Base-by-base conservation (phyloP, 306 rosid species). In the Cyclanthera cordifolia region DNA sequence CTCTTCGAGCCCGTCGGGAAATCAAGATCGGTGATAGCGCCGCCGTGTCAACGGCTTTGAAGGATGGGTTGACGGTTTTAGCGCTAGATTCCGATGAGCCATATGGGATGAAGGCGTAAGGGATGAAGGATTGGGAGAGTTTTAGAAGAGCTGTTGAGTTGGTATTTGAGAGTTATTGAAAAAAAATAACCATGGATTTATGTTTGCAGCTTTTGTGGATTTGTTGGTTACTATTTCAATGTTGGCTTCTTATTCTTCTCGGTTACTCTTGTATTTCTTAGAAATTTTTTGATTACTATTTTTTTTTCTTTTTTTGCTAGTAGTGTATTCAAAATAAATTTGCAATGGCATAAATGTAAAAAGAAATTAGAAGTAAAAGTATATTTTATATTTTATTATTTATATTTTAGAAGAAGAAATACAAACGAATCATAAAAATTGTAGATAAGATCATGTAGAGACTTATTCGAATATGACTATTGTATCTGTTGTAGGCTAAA, bases 201-300 rank as follows among this genome's bases (percentile, higher is more conserved):
- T 94, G 6, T 65, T 90, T 0, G 77, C 76, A 25, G 97, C 99
- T 72, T 94, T 86, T 72, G 86, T 88, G 17, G 95, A 93, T 83
- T 73, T 93, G 20, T 61, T 88, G 81, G 79, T 85, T 19, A 77
- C 77, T 73, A 77, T 83, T 49, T 70, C 85, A 8, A 54, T 83
- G 56, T 9, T 70, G 12, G 56, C 48, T 28, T 45, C 75, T 48
- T 25, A 37, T 48, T 24, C 59, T 27, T 32, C 37, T 32, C n/a
- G 2, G 0, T 32, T 1, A n/a, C n/a, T 64, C 73, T 34, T 41
- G 25, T 43, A 28, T 5, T 41, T 84, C 79, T 61, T 55, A 75
- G 23, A 53, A 67, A 68, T 67, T 34, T 13, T n/a, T n/a, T n/a
- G n/a, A n/a, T n/a, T n/a, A n/a, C n/a, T n/a, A n/a, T n/a, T n/a